Evolutionary conservation across 106 monocot species (phyloP), one percentile per base, ranked within the genome.

Genomic region (Iris macrosiphon): DNA sequence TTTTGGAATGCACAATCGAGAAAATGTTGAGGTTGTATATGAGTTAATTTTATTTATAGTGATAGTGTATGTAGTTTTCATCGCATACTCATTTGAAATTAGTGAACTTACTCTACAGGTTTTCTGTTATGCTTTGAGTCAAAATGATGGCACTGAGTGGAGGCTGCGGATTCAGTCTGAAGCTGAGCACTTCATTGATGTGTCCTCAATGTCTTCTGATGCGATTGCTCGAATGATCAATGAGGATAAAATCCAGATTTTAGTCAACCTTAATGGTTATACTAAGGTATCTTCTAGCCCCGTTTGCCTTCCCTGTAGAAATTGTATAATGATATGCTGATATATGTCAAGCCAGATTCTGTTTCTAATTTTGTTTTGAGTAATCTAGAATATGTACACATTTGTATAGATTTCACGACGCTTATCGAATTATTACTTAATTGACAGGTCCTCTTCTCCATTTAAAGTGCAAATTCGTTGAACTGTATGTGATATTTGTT

Each of bases 251-350:
- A 96, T 96, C 57, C 96, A 96, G 22, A 87, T 96, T 41, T 69
- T 96, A n/a, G 48, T 96, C 23, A 96, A 96, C 59, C 96, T 96
- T 45, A 96, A 96, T 73, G 96, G 96, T 18, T 96, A 96, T 47
- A 96, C 96, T 2, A 96, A 96, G 96, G 96, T 96, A 64, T 49
- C n/a, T n/a, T n/a, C n/a, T 3, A 12, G n/a, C n/a, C n/a, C n/a
- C n/a, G n/a, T n/a, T n/a, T n/a, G n/a, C n/a, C n/a, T n/a, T n/a
- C n/a, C 1, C 29, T 55, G 3, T 10, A 47, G 2, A 7, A 31
- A 60, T 39, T 42, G 1, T 1, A n/a, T 14, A 24, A 13, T 7
- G 31, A 26, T 30, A 16, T 44, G 4, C 18, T 42, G 13, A n/a
- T 7, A 3, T 40, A 52, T 28, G 50, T 37, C 34, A n/a, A n/a